phyloP scores from a whole-genome alignment of 345 rosid genomes.

The Hypericum androsaemum region DNA sequence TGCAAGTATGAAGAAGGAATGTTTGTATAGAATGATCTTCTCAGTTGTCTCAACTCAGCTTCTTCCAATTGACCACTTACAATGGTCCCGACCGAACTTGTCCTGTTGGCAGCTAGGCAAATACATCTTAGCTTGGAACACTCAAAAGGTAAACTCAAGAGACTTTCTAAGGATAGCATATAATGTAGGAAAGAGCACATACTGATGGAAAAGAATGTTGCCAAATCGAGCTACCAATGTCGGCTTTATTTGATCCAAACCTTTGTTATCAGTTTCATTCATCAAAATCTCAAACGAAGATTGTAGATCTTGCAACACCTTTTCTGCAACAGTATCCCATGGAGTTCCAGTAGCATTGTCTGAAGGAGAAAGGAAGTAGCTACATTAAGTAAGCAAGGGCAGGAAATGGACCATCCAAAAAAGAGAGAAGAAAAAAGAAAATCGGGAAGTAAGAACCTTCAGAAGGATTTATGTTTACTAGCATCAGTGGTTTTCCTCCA shows the following conservation, averaged over 20 bases:
- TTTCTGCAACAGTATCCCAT: conserved; percentile 16
- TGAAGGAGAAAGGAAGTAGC: neutral
- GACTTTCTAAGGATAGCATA: no score
- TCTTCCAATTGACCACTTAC: conserved; percentile 20
- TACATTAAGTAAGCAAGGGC: neutral
- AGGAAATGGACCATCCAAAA: neutral
- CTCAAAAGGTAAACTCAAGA: no score
- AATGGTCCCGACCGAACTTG: conserved; percentile 6
- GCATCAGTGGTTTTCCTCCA: conserved; percentile 16
- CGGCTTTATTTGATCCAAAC: conserved; percentile 11
- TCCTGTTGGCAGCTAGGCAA: no score
- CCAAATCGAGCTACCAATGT: conserved; percentile 26
- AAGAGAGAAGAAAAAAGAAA: neutral
- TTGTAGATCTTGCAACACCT: conserved; percentile 17
- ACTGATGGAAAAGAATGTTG: conserved; percentile 18
- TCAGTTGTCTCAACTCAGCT: conserved; percentile 17
- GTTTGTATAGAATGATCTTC: conserved; percentile 27
- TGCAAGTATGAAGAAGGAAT: conserved; percentile 35
- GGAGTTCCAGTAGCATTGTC: neutral
- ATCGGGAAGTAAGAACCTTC: conserved; percentile 7
- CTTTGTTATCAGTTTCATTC: conserved; percentile 5
- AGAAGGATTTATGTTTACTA: conserved; percentile 10
- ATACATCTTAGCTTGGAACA: no score
- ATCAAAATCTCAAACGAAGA: conserved; percentile 12
- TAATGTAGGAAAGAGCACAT: neutral